Evolutionary conservation across 257 asterid species (phyloP).

Genomic region (Nicotiana obtusifolia): DNA sequence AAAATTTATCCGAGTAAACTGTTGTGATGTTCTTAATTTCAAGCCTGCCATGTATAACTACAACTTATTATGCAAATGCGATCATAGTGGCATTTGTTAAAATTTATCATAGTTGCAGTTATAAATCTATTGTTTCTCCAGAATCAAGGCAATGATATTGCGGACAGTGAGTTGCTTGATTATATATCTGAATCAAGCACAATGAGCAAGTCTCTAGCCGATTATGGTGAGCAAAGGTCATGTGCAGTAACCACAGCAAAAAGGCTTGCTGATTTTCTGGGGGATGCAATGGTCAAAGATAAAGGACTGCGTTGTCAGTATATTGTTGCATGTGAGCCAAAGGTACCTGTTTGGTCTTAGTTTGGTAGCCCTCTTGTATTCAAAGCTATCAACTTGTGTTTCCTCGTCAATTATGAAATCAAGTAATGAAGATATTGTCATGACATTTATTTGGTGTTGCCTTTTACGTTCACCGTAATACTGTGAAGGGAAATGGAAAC

Average conservation of each 20-base stretch:
- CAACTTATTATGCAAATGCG: not conserved
- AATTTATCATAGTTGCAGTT: conserved; percentile 3
- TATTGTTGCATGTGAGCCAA: conserved; percentile 95
- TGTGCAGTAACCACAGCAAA: conserved; percentile 98
- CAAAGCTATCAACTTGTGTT: not conserved
- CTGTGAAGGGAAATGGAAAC: not conserved
- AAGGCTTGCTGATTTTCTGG: conserved; percentile 94
- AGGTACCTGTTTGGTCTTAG: conserved; percentile 38
- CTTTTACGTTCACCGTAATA: not conserved
- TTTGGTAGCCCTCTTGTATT: not conserved
- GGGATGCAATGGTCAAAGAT: conserved; percentile 96
- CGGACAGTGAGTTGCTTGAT: conserved; percentile 87
- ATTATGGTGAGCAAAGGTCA: conserved; percentile 92
- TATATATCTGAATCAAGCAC: conserved; percentile 99
- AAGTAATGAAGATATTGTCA: not conserved
- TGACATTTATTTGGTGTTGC: not conserved
- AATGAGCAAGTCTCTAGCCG: conserved; percentile 97
- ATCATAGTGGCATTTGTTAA: conserved; percentile 1
- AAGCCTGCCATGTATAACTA: not conserved
- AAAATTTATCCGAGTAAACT: not conserved
- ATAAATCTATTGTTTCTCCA: conserved; percentile 33
- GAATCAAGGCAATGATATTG: conserved; percentile 91
- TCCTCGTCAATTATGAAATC: not conserved
- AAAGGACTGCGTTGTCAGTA: conserved; percentile 96
- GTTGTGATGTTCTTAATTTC: not conserved